A percentile compares a stretch with the other conserved stretches of the same genome.
Evolutionary conservation across 2,329 filamentous ascomycete species (phyloP).

Genomic region (Claviceps humidiphila): DNA sequence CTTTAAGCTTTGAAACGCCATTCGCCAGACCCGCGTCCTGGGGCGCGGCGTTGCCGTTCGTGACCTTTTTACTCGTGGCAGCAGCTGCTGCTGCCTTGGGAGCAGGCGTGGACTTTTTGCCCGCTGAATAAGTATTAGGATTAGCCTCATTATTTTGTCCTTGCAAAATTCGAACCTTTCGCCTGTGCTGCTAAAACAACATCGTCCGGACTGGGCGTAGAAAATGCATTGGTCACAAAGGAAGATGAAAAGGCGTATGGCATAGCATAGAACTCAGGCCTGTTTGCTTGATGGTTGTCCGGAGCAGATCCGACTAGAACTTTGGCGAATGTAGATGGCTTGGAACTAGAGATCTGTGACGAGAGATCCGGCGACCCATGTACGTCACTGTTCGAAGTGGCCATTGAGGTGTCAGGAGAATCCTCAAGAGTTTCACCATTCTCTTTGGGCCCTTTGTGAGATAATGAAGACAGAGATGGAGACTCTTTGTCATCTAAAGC

Average conservation of each 20-base stretch:
- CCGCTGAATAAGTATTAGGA: slow-evolving; percentile 42
- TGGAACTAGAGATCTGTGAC: slow-evolving; percentile 9
- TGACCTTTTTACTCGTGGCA: slow-evolving; percentile 20
- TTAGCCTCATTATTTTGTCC: slow-evolving; percentile 33
- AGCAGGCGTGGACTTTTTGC: slow-evolving; percentile 32
- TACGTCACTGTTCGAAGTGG: not conserved
- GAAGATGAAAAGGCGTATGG: slow-evolving; percentile 37
- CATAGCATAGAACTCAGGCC: slow-evolving; percentile 25
- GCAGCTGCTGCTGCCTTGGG: slow-evolving; percentile 16
- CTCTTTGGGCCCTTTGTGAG: not conserved
- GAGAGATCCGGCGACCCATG: not conserved
- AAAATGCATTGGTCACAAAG: slow-evolving; percentile 51
- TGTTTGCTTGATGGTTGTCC: slow-evolving; percentile 14
- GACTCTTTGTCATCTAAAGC: not conserved
- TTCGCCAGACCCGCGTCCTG: slow-evolving; percentile 16
- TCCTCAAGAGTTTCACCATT: not conserved
- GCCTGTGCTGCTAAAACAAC: slow-evolving; percentile 76
- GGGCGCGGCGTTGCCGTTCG: slow-evolving; percentile 22
- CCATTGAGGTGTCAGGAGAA: not conserved
- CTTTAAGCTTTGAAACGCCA: slow-evolving; percentile 21
- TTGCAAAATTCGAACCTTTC: slow-evolving; percentile 61
- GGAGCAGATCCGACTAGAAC: slow-evolving; percentile 35
- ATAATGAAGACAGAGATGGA: not conserved
- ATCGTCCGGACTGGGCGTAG: slow-evolving; percentile 84
- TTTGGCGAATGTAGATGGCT: slow-evolving; percentile 44